Percentiles rank a stretch among this genome's conserved stretches.
Conservation (phyloP, 805 yeast genomes). For the Candida yuanshanica region DNA sequence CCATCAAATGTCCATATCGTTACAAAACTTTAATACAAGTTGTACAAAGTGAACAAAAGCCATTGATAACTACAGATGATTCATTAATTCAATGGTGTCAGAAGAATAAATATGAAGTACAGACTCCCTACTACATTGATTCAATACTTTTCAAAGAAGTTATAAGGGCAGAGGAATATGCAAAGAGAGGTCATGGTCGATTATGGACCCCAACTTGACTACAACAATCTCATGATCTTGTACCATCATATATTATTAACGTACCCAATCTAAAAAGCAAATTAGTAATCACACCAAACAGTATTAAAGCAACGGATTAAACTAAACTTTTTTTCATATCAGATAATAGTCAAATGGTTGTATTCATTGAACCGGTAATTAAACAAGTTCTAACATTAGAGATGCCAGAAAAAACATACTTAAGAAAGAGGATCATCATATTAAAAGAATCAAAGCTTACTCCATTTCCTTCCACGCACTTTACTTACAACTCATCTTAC, state of each 20-base stretch:
- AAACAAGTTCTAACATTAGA: constrained; percentile 76
- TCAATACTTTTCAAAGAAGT: neutral
- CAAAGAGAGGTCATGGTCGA: neutral
- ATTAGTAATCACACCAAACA: too few species aligned
- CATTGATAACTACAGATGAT: neutral
- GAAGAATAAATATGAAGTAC: neutral
- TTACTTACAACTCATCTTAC: too few species aligned
- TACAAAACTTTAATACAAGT: neutral
- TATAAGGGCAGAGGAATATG: neutral
- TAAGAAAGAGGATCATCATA: constrained; percentile 20
- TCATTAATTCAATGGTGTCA: neutral
- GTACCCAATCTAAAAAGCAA: too few species aligned
- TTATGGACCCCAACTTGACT: too few species aligned
- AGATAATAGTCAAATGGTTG: constrained; percentile 63
- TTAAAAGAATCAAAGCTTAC: neutral
- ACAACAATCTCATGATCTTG: too few species aligned
- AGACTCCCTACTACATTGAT: neutral
- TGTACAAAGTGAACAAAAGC: neutral
- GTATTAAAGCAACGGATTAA: neutral
- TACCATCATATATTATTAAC: too few species aligned
- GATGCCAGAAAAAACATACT: constrained; percentile 79
- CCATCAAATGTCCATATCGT: neutral
- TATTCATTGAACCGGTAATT: constrained; percentile 68
- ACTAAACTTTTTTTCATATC: constrained; percentile 31
- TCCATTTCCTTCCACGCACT: neutral